Evolutionary conservation across 2,329 filamentous ascomycete species (phyloP), one percentile per base, ranked within the genome.

Genomic region (Immersiporthe knoxdaviesiana): DNA sequence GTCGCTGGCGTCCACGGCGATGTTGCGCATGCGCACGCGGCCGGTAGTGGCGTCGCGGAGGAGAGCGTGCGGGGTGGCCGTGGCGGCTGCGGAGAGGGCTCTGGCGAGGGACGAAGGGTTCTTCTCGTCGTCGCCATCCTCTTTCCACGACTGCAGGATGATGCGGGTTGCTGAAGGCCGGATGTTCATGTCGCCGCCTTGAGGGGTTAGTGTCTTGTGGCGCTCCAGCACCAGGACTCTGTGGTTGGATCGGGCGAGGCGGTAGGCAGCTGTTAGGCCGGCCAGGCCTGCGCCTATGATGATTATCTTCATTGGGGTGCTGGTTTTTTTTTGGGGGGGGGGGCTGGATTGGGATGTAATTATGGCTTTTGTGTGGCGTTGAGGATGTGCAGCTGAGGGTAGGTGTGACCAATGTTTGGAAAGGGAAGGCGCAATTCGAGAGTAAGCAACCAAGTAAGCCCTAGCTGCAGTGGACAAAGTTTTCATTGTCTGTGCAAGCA

Each of bases 251-350:
- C 52, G 61, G 2, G 72, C 70, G 39, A 74, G 58, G 11, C 71
- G 68, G 16, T 69, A 50, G 2, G 72, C 73, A 5, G 73, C 73
- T 44, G 68, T 73, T n/a, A 74, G 70, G 12, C 73, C 73, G 32
- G 72, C 73, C 0, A 74, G 62, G 18, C 73, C 73, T 12, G 71
- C 73, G 14, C 73, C 73, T 30, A 74, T 68, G 41, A 74, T 72
- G 65, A 74, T 68, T 62, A 74, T 62, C 39, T 71, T 68, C 73
- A 74, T 74, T 21, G 47, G 58, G 60, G 2, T 10, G 27, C 18
- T 44, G 16, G 41, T 4, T 4, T 12, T n/a, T n/a, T 18, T 47
- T 6, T n/a, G 7, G 35, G 35, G 4, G 41, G 41, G 41, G 41
- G 14, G 41, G 41, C 21, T 10, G 16, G 1, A n/a, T 10, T 30